Base-by-base conservation (phyloP, 441 rosid species). In the Breynia disticha region DNA sequence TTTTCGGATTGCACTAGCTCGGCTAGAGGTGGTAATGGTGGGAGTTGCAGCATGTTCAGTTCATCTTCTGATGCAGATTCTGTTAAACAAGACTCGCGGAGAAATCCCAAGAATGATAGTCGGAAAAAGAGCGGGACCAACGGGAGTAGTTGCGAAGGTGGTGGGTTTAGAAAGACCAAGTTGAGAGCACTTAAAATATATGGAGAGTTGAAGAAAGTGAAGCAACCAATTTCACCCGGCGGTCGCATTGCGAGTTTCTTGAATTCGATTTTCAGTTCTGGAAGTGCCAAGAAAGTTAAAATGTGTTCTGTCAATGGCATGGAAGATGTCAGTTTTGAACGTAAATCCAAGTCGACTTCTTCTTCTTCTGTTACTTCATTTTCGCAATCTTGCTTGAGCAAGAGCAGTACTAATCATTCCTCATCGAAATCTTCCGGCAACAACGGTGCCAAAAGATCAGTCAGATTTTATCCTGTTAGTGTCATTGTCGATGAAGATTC, bases 141-240 rank as follows among this genome's bases (percentile, higher is more conserved):
- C n/a, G n/a, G 35, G 5, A 28, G 35, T 28, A 28, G 1, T 28
- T 4, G 35, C 13, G 73, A 68, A 61, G 74, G 54, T 15, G 61
- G 69, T 16, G 72, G 82, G 5, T 73, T 77, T 38, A 47, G 68
- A 0, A 82, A 68, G 66, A 79, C 83, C 1, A 86, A 79, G 63
- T 64, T 78, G 22, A 63, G 67, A 63, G 83, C 83, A 0, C 17
- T 74, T 60, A 83, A 74, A 67, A 71, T 86, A 44, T 66, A 71
- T 32, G 71, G 82, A 9, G 88, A 83, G 64, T 24, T 75, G 15
- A 81, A 79, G 77, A 83, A 65, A 59, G 73, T 72, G 45, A 87
- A 84, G 85, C 83, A 87, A 52, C 95, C 87, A 17, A 63, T 77
- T 19, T 87, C 95, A 7, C 95, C 95, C 0, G 84, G 91, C 2